Conservation (phyloP, 495 filamentous ascomycete species). For the Alectoria sarmentosa region DNA sequence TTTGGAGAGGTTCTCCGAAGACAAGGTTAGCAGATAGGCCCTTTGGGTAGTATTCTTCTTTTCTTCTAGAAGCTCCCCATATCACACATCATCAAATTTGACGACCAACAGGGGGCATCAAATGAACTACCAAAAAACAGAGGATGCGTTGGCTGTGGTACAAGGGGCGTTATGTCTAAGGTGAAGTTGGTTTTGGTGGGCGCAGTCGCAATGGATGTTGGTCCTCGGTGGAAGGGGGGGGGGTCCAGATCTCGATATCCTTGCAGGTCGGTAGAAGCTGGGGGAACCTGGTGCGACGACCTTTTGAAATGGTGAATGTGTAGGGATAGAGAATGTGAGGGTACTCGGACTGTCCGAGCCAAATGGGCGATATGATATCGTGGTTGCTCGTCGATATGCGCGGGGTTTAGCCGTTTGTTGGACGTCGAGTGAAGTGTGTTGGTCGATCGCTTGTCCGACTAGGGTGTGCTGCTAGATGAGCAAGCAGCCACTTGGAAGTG, state of each 20-base stretch:
- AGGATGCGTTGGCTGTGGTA: constrained; percentile 11
- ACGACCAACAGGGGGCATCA: neutral
- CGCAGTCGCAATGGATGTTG: constrained; percentile 16
- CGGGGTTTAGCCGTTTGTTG: constrained; percentile 15
- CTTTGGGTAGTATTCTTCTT: neutral
- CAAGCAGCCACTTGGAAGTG: constrained; percentile 3
- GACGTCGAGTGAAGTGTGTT: constrained; percentile 3
- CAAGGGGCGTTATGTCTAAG: constrained; percentile 6
- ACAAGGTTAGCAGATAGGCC: constrained; percentile 1
- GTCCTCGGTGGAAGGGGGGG: constrained; percentile 8
- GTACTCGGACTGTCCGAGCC: constrained; percentile 2
- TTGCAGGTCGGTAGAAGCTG: neutral
- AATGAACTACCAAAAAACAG: neutral
- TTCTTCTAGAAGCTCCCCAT: constrained; percentile 6
- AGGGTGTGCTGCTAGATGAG: constrained; percentile 11
- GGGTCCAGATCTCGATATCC: neutral
- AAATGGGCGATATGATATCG: constrained; percentile 1
- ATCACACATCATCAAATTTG: neutral
- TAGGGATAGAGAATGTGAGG: neutral
- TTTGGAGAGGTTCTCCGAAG: constrained; percentile 14
- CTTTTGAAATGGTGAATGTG: neutral
- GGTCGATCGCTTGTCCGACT: constrained; percentile 10
- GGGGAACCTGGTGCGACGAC: neutral
- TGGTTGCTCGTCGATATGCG: constrained; percentile 8
- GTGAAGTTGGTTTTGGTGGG: constrained; percentile 1